Conservation (phyloP, 106 monocot species). For the Allium sativum region DNA sequence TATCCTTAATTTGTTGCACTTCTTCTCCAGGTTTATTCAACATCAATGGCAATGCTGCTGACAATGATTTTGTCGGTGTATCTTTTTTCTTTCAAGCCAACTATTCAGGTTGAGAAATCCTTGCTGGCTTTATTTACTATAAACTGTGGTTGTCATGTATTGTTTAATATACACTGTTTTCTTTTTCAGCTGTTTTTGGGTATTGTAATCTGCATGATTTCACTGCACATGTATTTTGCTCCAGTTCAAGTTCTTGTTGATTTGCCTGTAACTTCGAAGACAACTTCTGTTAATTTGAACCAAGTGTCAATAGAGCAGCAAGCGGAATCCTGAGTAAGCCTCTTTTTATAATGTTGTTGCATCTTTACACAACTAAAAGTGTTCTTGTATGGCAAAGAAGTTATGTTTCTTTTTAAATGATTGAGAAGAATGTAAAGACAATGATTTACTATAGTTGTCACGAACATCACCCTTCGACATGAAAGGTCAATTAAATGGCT, state of each 20-base stretch:
- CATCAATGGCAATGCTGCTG: constrained; percentile 15
- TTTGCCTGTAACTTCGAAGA: constrained; percentile 40
- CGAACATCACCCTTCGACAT: no score
- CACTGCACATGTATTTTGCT: constrained; percentile 92
- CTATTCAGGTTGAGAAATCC: constrained; percentile 1
- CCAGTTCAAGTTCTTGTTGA: constrained; percentile 71
- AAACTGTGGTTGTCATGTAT: not conserved
- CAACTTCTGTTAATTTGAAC: constrained; percentile 17
- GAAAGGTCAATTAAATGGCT: no score
- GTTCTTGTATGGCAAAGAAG: not conserved
- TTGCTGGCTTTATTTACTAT: not conserved
- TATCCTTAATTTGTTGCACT: not conserved
- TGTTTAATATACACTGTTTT: not conserved
- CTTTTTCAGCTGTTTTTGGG: constrained; percentile 80
- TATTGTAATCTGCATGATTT: constrained; percentile 95
- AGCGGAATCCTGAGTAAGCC: constrained; percentile 23
- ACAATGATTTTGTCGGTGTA: constrained; percentile 11
- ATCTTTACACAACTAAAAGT: constrained; percentile 3
- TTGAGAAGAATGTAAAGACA: not conserved
- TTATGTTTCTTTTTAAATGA: not conserved
- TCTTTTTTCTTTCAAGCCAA: constrained; percentile 8
- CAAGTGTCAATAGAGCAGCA: constrained; percentile 26
- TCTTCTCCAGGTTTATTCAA: constrained; percentile 9
- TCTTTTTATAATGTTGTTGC: constrained; percentile 3
- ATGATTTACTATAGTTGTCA: not conserved